A percentile compares a stretch with the other conserved stretches of the same genome.
phyloP scores from a whole-genome alignment of 371 early-diverging fungal genomes.

The Mortierella sp. region DNA sequence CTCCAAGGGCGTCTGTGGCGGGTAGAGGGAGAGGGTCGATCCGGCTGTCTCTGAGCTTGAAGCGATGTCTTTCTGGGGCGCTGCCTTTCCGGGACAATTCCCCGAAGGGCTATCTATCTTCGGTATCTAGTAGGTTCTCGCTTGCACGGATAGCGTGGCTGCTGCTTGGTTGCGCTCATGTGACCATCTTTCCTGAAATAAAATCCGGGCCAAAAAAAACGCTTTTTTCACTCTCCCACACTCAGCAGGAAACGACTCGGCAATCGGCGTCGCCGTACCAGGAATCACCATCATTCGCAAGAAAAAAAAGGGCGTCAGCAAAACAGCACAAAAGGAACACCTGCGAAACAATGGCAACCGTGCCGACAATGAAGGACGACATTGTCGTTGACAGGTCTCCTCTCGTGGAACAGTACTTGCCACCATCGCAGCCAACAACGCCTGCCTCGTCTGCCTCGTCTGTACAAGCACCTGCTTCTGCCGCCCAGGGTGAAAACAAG shows the following conservation, averaged over 20 bases:
- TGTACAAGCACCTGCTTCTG: background rate
- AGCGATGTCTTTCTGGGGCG: no score
- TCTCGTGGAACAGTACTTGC: constrained; percentile 42
- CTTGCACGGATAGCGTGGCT: no score
- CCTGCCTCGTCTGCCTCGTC: constrained; percentile 1
- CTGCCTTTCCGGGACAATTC: background rate
- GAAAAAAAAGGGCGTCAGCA: background rate
- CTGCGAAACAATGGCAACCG: constrained; percentile 18
- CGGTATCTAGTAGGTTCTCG: no score
- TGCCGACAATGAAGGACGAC: constrained; percentile 55
- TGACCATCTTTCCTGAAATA: background rate
- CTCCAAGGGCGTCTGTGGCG: no score
- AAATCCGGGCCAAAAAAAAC: background rate
- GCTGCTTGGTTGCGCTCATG: background rate
- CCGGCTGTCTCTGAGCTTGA: no score
- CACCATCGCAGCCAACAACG: constrained; percentile 13
- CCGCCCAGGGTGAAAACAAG: constrained; percentile 3
- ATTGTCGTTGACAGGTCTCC: constrained; percentile 55
- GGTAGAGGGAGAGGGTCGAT: no score
- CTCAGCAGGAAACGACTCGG: background rate
- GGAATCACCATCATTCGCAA: background rate
- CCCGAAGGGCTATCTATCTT: background rate
- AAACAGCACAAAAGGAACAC: background rate
- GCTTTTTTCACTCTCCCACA: background rate
- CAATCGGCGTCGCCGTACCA: background rate